A percentile compares a stretch with the other conserved stretches of the same genome.
These are phyloP conservation scores for Aegle marmelos DNA, from an alignment of 345 rosid species.

Conservation along the genomic window DNA sequence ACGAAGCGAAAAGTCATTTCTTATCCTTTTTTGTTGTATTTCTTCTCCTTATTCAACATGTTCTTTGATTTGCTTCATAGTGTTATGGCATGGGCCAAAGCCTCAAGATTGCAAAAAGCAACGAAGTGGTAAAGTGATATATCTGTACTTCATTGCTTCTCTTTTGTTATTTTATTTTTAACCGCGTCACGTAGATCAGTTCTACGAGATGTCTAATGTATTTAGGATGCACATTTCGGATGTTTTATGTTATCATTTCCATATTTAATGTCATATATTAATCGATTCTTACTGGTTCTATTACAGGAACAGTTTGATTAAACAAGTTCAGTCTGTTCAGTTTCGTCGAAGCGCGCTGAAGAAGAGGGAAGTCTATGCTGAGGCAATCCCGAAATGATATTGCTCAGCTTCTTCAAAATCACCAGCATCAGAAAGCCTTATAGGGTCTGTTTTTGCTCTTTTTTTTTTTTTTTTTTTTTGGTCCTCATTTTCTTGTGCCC, in stretches of 20 bases:
- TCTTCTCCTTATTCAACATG: not conserved
- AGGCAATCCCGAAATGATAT: conserved; percentile 31
- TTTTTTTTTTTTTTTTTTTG: not conserved
- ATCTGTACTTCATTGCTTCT: not conserved
- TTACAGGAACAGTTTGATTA: conserved; percentile 27
- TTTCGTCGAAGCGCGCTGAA: conserved; percentile 20
- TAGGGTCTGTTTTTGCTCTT: conserved; percentile 17
- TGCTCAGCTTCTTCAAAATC: conserved; percentile 21
- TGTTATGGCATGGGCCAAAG: not conserved
- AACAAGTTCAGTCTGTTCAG: conserved; percentile 22
- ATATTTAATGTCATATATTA: not conserved
- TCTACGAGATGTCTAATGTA: too few species aligned
- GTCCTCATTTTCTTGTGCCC: not conserved
- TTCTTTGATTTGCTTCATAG: not conserved
- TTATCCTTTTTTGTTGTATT: not conserved
- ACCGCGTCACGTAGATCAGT: not conserved
- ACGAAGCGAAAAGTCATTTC: not conserved
- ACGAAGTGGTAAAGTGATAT: conserved; percentile 8
- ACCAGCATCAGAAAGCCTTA: conserved; percentile 22
- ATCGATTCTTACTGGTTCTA: not conserved
- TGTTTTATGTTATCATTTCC: not conserved
- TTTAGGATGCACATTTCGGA: too few species aligned
- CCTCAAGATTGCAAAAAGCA: conserved; percentile 8
- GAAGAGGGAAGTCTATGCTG: conserved; percentile 25
- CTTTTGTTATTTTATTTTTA: not conserved